Evolutionary conservation across 768 basidiomycete species (phyloP), one percentile per base, ranked within the genome.

Genomic region (Suillus cothurnatus): DNA sequence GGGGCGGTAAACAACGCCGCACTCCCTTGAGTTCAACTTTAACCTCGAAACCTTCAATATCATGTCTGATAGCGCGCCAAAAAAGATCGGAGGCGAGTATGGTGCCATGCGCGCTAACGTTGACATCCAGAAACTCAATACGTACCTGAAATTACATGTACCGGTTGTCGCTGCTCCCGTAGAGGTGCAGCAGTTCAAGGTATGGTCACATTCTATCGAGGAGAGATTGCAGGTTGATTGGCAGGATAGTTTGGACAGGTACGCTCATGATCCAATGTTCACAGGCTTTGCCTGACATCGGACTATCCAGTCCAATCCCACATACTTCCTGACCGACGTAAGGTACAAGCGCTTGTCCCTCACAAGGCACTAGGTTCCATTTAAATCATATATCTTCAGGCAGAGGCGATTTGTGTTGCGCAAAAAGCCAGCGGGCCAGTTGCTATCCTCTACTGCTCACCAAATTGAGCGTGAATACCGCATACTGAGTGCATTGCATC

Each of bases 401-500:
- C 80, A 82, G 50, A 81, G 73, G 6, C 87, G 85, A 17, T 95
- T 89, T 69, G 97, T 99, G 19, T 80, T 99, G 63, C 91, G 97
- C 23, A 95, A 97, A 78, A 97, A 97, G 73, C 97, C 97, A 28
- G 87, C 90, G 0, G 97, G 97, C 0, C 81, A 88, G 47, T 86
- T 99, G 11, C 80, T 99, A 31, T 95, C 94, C 5, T 82, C 87
- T 59, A 99, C 95, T 3, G 97, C 97, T 2, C 97, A 99, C 76
- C 92, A 95, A 76, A 87, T 99, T 45, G 97, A 98, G 74, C 89
- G 97, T 56, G 97, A 99, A 81, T 97, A 90, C 77, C 84, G 82
- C 32, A 86, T 97, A 70, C 82, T 99, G 17, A 79, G 80, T 39
- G 91, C 95, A 6, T 80, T 99, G 26, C 88, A 94, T 73, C 81